A percentile compares a stretch with the other conserved stretches of the same genome.
phyloP scores from a whole-genome alignment of 495 filamentous ascomycete species.

The Neurospora pannonica region DNA sequence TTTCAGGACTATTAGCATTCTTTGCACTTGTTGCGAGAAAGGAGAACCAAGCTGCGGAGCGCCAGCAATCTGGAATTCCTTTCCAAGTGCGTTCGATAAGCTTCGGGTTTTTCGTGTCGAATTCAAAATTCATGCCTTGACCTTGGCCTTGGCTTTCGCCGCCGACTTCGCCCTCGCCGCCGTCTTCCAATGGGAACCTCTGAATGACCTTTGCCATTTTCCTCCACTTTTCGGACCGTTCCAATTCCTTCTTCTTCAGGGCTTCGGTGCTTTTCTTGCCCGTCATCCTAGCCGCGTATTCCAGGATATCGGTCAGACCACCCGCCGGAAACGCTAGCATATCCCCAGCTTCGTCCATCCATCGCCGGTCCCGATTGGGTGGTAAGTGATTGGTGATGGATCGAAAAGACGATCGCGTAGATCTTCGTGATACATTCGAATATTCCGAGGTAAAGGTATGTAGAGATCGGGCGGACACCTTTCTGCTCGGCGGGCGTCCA shows the following conservation, averaged over 20 bases:
- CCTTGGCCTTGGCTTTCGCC: constrained; percentile 33
- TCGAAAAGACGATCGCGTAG: constrained; percentile 45
- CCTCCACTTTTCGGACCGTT: constrained; percentile 87
- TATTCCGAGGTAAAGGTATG: constrained; percentile 40
- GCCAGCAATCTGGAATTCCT: constrained; percentile 94
- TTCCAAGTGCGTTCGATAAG: constrained; percentile 92
- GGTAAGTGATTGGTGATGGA: constrained; percentile 67
- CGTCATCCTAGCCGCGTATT: constrained; percentile 42
- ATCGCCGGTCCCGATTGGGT: constrained; percentile 61
- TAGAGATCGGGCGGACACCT: constrained; percentile 43
- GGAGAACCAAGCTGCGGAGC: constrained; percentile 85
- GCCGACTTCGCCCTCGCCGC: background rate
- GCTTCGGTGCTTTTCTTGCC: constrained; percentile 44
- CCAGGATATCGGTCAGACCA: constrained; percentile 50
- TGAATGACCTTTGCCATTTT: constrained; percentile 79
- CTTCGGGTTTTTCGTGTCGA: constrained; percentile 76
- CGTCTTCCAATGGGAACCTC: constrained; percentile 17
- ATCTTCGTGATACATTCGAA: constrained; percentile 46
- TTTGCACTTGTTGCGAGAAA: constrained; percentile 83
- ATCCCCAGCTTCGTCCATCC: constrained; percentile 77
- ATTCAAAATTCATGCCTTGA: constrained; percentile 82
- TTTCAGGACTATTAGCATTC: constrained; percentile 44
- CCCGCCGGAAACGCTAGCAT: constrained; percentile 71
- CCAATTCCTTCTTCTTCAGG: constrained; percentile 68
- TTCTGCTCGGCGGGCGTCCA: constrained; percentile 31